Evolutionary conservation across 2,329 filamentous ascomycete genomes (phyloP).

Genomic region (Hansfordia pulvinata): DNA sequence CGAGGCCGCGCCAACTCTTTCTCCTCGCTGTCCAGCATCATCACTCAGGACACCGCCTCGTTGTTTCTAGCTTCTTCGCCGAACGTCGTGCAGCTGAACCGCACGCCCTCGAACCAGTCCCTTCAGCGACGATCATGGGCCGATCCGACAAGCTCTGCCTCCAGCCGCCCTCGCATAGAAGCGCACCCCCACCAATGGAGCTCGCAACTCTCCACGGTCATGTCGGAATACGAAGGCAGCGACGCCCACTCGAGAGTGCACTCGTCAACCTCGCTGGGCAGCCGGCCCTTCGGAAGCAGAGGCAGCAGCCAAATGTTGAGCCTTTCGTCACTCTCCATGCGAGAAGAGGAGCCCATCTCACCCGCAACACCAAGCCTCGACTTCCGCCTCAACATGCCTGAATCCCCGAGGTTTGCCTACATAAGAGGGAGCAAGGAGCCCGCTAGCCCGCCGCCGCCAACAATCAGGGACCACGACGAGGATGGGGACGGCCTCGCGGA

Average conservation of each 20-base stretch:
- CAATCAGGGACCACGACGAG: constrained; percentile 46
- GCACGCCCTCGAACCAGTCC: constrained; percentile 15
- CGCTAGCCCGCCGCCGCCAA: constrained; percentile 21
- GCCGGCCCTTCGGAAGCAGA: constrained; percentile 34
- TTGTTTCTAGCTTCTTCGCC: constrained; percentile 23
- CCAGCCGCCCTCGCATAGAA: constrained; percentile 23
- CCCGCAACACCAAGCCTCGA: constrained; percentile 26
- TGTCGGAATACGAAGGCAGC: constrained; percentile 46
- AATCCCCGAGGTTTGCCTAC: too few relatives aligned
- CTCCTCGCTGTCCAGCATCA: constrained; percentile 39
- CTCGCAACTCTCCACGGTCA: constrained; percentile 48
- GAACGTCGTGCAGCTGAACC: constrained; percentile 21
- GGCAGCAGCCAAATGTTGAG: constrained; percentile 40
- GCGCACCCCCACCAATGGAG: constrained; percentile 45
- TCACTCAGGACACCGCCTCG: constrained; percentile 32
- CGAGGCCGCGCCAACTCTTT: constrained; percentile 33
- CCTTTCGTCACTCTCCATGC: constrained; percentile 38
- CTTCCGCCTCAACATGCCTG: constrained; percentile 15
- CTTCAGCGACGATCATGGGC: constrained; percentile 16
- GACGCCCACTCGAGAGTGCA: constrained; percentile 33
- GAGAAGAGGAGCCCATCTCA: constrained; percentile 21
- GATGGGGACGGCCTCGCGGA: constrained; percentile 51
- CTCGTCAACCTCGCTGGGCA: constrained; percentile 26
- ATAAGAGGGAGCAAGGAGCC: constrained; percentile 22
- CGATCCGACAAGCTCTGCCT: constrained; percentile 8